Evolutionary conservation across 495 filamentous ascomycete species (phyloP), one percentile per base, ranked within the genome.

Genomic region (Talaromyces ruber): DNA sequence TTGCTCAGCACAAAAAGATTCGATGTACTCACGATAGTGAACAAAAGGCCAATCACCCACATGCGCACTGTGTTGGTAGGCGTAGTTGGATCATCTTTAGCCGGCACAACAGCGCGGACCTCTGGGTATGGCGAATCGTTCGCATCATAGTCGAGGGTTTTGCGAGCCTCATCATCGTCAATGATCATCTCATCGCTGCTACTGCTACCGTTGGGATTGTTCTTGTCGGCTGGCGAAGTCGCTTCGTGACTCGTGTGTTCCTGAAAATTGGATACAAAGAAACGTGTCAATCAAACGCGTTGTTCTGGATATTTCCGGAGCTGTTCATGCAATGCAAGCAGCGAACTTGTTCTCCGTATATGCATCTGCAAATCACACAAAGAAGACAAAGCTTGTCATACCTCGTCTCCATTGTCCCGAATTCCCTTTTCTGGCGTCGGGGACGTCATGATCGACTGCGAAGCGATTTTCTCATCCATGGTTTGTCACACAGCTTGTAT

Each of bases 81-180:
- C 59, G 87, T 69, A n/a, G 81, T 75, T 60, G 84, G 78, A 66
- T 90, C 86, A 71, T 91, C 84, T 64, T 82, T 83, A 59, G 85
- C 69, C 24, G 62, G 64, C 14, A 75, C 72, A 62, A 77, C 72
- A 25, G 74, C 72, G 30, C 71, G 76, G 26, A 74, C 89, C 71
- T 91, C 86, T 29, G 86, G 85, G 63, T 89, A 91, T 16, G 87
- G 87, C 53, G 86, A 89, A 64, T 91, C 80, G 53, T 89, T 84
- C 56, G 83, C 77, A 39, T 78, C 75, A 56, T 74, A 77, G 8
- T 75, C 70, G 14, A 79, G 68, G 51, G 73, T 72, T 54, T 70
- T 60, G 29, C 72, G 66, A 11, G 73, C 75, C 66, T 76, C 73
- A 28, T 66, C 62, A 62, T 79, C 76, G 47, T 66, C 67, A n/a